Percentiles rank a stretch among this genome's conserved stretches.
Evolutionary conservation across 2,329 filamentous ascomycete genomes (phyloP).

Genomic region (Diplodia intermedia): DNA sequence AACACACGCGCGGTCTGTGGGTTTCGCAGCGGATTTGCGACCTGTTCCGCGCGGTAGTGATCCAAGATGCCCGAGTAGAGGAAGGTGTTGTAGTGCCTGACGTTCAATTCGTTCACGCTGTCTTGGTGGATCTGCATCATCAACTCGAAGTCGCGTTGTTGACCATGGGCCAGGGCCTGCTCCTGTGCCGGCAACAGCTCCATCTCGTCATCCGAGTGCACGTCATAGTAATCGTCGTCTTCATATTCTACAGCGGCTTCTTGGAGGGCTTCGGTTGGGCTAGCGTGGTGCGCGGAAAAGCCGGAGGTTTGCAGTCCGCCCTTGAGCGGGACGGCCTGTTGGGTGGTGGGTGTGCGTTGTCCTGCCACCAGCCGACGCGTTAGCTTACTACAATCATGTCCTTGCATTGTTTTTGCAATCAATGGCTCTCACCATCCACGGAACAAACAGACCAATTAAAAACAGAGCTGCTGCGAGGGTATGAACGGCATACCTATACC

Average conservation of each 20-base stretch:
- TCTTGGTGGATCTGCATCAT: slow-evolving; percentile 48
- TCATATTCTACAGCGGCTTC: slow-evolving; percentile 53
- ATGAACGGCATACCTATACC: slow-evolving; percentile 30
- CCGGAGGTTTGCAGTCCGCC: slow-evolving; percentile 19
- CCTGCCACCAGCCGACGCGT: background rate
- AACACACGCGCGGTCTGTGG: slow-evolving; percentile 82
- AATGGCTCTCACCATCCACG: slow-evolving; percentile 28
- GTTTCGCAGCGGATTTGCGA: slow-evolving; percentile 74
- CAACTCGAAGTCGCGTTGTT: slow-evolving; percentile 44
- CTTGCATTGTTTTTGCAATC: slow-evolving; percentile 12
- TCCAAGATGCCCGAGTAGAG: slow-evolving; percentile 56
- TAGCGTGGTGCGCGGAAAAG: slow-evolving; percentile 33
- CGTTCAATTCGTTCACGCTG: slow-evolving; percentile 45
- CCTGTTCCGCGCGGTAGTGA: slow-evolving; percentile 54
- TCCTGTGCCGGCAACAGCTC: slow-evolving; percentile 32
- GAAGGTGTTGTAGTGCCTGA: slow-evolving; percentile 55
- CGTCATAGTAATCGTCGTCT: slow-evolving; percentile 59
- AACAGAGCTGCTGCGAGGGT: slow-evolving; percentile 28
- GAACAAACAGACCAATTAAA: slow-evolving; percentile 27
- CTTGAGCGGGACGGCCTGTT: slow-evolving; percentile 14
- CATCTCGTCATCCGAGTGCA: slow-evolving; percentile 57
- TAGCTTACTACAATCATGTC: background rate
- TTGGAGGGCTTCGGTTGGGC: slow-evolving; percentile 43
- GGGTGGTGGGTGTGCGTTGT: background rate
- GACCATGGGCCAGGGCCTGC: slow-evolving; percentile 26